These are phyloP conservation scores for Alternaria sp. DNA, from an alignment of 2,329 filamentous ascomycete genomes.

Conservation along the genomic window DNA sequence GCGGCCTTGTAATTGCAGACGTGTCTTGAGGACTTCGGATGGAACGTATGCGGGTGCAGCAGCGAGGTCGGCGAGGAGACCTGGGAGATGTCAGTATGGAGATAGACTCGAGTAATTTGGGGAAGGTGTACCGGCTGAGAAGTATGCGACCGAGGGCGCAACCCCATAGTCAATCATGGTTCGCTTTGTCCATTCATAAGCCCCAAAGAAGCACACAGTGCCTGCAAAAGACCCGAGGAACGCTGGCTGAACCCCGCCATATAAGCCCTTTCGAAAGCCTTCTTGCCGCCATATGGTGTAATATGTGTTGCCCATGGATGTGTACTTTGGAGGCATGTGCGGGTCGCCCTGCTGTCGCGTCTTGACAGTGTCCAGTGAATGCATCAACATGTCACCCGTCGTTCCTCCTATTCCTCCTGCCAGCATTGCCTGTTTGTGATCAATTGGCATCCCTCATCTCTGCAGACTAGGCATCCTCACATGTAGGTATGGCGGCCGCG, in stretches of 20 bases:
- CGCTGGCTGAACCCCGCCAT: slow-evolving; percentile 92
- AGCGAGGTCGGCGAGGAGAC: slow-evolving; percentile 91
- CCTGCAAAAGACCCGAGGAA: slow-evolving; percentile 92
- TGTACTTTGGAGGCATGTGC: slow-evolving; percentile 90
- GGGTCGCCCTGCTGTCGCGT: slow-evolving; percentile 97
- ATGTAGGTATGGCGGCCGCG: slow-evolving; percentile 59
- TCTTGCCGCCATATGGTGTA: slow-evolving; percentile 93
- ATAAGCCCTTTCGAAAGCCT: slow-evolving; percentile 83
- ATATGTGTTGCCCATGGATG: slow-evolving; percentile 88
- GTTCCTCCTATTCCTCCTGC: slow-evolving; percentile 92
- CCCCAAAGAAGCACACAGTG: slow-evolving; percentile 94
- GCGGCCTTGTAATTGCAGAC: slow-evolving; percentile 91
- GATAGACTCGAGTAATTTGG: background rate
- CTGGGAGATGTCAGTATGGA: slow-evolving; percentile 53
- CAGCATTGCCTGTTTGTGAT: slow-evolving; percentile 78
- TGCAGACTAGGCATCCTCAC: slow-evolving; percentile 41
- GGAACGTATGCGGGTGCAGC: slow-evolving; percentile 95
- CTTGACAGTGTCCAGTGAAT: slow-evolving; percentile 98
- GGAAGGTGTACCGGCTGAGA: slow-evolving; percentile 73
- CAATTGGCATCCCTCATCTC: slow-evolving; percentile 29
- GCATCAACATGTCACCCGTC: slow-evolving; percentile 97
- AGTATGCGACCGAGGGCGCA: slow-evolving; percentile 83
- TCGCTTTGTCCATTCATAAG: slow-evolving; percentile 95
- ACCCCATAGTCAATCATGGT: slow-evolving; percentile 85
- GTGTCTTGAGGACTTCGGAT: slow-evolving; percentile 97